Percentiles rank a stretch among this genome's conserved stretches.
Conservation (phyloP, 768 basidiomycete species). For the Dictyophora rubrovolvata region DNA sequence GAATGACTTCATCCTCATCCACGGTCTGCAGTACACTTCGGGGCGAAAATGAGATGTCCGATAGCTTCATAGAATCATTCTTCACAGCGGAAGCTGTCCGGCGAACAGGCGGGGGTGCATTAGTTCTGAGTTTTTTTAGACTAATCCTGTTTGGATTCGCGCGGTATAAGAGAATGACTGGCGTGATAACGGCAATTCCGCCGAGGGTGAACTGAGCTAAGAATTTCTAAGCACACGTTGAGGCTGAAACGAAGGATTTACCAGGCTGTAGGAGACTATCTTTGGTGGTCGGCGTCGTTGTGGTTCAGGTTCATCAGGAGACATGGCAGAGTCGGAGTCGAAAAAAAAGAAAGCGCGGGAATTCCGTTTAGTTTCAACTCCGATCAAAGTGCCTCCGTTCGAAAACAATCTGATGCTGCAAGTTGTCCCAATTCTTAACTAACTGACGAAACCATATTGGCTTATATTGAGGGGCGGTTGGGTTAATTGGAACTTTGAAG, state of each 20-base stretch:
- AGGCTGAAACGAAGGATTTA: background rate
- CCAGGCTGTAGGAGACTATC: background rate
- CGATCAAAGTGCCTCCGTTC: too few relatives aligned
- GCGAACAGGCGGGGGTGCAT: slow-evolving; percentile 11
- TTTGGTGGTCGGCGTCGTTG: background rate
- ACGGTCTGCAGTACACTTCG: background rate
- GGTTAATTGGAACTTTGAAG: too few relatives aligned
- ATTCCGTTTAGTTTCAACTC: too few relatives aligned
- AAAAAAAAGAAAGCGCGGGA: too few relatives aligned
- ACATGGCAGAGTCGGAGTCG: background rate
- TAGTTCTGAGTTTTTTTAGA: background rate
- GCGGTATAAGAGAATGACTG: slow-evolving; percentile 1
- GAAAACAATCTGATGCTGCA: too few relatives aligned
- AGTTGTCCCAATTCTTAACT: too few relatives aligned
- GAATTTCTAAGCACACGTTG: background rate
- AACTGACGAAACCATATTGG: too few relatives aligned
- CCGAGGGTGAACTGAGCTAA: slow-evolving; percentile 1
- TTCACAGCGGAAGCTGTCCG: slow-evolving; percentile 14
- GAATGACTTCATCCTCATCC: background rate
- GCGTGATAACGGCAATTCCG: background rate
- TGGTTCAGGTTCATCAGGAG: background rate
- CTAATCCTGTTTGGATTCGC: background rate
- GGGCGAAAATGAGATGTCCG: background rate
- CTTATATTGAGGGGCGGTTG: too few relatives aligned
- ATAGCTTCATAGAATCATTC: background rate